Evolutionary conservation across 2,329 filamentous ascomycete genomes (phyloP).

Genomic region (Thelonectria discophora): DNA sequence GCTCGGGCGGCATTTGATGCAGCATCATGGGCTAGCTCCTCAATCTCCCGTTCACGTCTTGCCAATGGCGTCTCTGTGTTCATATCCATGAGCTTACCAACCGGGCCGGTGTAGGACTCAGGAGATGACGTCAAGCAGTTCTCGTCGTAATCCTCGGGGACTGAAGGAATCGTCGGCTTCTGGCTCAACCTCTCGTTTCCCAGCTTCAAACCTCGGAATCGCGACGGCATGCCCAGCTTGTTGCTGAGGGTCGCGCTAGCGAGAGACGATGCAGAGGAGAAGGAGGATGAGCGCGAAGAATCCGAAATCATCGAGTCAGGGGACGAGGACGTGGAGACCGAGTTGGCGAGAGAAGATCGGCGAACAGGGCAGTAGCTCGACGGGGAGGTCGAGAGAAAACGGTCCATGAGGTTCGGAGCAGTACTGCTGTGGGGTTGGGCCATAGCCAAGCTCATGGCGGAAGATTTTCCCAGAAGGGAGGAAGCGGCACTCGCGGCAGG

Average conservation of each 20-base stretch:
- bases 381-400: constrained; percentile 64
- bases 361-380: constrained; percentile 59
- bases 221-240: constrained; percentile 65
- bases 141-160: constrained; percentile 65
- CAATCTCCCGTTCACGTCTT: constrained; percentile 57
- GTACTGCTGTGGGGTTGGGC: constrained; percentile 59
- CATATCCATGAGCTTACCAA: constrained; percentile 61
- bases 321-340: constrained; percentile 69
- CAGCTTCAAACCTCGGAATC: constrained; percentile 68
- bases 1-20: constrained; percentile 65
- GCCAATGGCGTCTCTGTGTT: constrained; percentile 58
- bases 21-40: constrained; percentile 53
- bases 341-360: constrained; percentile 70
- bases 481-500: constrained; percentile 66
- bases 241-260: constrained; percentile 67
- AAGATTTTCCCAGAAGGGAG: constrained; percentile 58
- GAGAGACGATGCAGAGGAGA: constrained; percentile 68
- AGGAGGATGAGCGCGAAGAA: constrained; percentile 68
- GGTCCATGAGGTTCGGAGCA: constrained; percentile 61
- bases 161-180: constrained; percentile 63
- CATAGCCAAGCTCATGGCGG: constrained; percentile 70
- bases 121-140: constrained; percentile 62
- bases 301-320: constrained; percentile 75
- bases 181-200: constrained; percentile 64
- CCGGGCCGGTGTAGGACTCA: constrained; percentile 64